Evolutionary conservation across 2,329 filamentous ascomycete genomes (phyloP).

Genomic region (Paecilomyces sp.): DNA sequence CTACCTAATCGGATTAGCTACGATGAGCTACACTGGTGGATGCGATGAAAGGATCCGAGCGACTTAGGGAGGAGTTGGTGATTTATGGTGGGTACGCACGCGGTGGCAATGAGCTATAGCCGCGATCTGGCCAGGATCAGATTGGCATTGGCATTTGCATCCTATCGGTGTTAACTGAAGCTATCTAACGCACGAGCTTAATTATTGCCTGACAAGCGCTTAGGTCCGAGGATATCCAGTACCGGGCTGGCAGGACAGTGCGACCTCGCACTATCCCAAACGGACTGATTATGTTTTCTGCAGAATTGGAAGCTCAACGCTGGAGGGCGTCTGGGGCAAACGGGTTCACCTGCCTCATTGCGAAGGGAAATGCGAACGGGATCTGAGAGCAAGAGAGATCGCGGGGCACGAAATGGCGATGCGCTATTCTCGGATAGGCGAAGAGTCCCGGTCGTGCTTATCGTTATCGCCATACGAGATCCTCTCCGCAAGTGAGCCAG

Average conservation of each 20-base stretch:
- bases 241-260: neutral
- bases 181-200: neutral
- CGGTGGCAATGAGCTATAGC: neutral
- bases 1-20: neutral
- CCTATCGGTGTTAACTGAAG: neutral
- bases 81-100: neutral
- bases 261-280: neutral
- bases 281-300: neutral
- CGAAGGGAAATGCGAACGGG: neutral
- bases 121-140: neutral
- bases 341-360: neutral
- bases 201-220: neutral
- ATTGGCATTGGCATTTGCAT: neutral
- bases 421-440: neutral
- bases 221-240: neutral
- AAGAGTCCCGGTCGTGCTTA: neutral
- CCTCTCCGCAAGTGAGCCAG: neutral
- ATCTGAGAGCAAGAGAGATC: neutral
- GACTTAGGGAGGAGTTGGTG: no score
- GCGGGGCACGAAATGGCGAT: neutral
- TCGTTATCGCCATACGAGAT: neutral
- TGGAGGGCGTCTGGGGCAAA: neutral
- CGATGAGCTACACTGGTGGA: neutral
- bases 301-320: neutral
- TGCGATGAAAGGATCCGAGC: no score